Base-by-base conservation (phyloP, 805 yeast genomes). In the Isabelozyma heimii region DNA sequence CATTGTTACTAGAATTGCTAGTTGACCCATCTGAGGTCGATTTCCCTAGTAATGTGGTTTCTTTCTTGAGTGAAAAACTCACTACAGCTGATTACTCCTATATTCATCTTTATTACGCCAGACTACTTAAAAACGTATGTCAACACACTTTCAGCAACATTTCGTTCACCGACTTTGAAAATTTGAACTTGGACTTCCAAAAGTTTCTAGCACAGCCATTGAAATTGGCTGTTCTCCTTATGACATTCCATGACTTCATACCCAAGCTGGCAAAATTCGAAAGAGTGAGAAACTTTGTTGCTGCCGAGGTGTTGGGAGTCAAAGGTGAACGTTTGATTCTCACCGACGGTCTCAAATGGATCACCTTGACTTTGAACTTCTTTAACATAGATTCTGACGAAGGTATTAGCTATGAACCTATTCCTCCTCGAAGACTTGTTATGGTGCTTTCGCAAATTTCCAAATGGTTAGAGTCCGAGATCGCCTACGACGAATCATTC, bases 231-330 rank as follows among this genome's bases (percentile, higher is more conserved):
- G 55, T 60, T 1, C 43, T 69, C 16, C 53, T 69, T 10, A 49
- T 60, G 13, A 63, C 81, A 9, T 57, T 77, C 7, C 52, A 70
- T 5, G 64, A 67, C 8, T 75, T 73, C 27, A 61, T 76, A 33
- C 57, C 73, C 1, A 46, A 65, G 0, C 60, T 75, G 8, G 49
- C 65, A 0, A 66, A 69, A 37, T 70, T 80, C 33, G 84, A 78
- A 14, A 74, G 84, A 50, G 54, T 80, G 8, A 76, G 91, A 53
- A 86, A 83, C 53, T 73, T 75, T 47, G 68, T 80, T n/a, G 83
- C 83, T 12, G 81, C 91, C 1, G 90, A 85, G 55, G 60, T 87
- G 16, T 68, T 86, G 42, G 89, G 90, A 1, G 66, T 79, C 2
- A 73, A 72, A 45, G 56, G 75, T 2, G 54, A 60, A 6, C 45